Percentiles rank a stretch among this genome's conserved stretches.
phyloP scores from a whole-genome alignment of 805 yeast species.

The Suhomyces canberraensis region DNA sequence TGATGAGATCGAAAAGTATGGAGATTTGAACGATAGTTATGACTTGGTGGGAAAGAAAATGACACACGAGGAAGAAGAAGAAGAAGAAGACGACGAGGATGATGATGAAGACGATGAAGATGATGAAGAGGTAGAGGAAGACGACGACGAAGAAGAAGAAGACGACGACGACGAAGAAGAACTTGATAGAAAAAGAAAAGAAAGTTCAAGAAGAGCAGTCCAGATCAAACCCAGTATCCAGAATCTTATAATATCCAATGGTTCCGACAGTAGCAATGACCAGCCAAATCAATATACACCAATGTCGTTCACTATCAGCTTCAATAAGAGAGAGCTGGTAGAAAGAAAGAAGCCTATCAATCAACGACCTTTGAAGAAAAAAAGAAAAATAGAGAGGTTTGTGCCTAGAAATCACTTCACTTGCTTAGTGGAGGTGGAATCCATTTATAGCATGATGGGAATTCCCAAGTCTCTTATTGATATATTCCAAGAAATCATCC shows the following conservation, averaged over 20 bases:
- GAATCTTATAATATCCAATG: slow-evolving; percentile 11
- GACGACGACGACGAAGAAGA: slow-evolving; percentile 13
- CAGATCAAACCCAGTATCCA: slow-evolving; percentile 25
- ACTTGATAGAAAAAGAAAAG: slow-evolving; percentile 12
- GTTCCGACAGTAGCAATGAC: slow-evolving; percentile 1
- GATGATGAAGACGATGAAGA: slow-evolving; percentile 15
- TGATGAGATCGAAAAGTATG: slow-evolving; percentile 39
- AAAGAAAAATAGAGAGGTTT: slow-evolving; percentile 3
- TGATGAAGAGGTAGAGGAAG: slow-evolving; percentile 15
- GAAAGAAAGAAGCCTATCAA: slow-evolving; percentile 1
- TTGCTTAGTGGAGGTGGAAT: slow-evolving; percentile 15
- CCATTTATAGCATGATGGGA: slow-evolving; percentile 44
- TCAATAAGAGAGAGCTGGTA: slow-evolving; percentile 13
- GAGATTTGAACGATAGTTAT: slow-evolving; percentile 40
- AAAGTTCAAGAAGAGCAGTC: slow-evolving; percentile 4
- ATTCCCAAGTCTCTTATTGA: slow-evolving; percentile 45
- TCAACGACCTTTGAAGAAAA: background rate
- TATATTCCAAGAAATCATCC: slow-evolving; percentile 45
- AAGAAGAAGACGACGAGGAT: slow-evolving; percentile 11
- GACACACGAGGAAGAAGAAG: slow-evolving; percentile 5
- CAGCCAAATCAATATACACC: slow-evolving; percentile 12
- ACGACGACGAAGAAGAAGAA: slow-evolving; percentile 8
- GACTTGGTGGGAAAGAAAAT: slow-evolving; percentile 21
- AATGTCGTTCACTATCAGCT: slow-evolving; percentile 28
- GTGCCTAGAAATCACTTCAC: slow-evolving; percentile 11